Evolutionary conservation across 176 grass and related monocot species (phyloP).

Genomic region (Panicum miliaceum): DNA sequence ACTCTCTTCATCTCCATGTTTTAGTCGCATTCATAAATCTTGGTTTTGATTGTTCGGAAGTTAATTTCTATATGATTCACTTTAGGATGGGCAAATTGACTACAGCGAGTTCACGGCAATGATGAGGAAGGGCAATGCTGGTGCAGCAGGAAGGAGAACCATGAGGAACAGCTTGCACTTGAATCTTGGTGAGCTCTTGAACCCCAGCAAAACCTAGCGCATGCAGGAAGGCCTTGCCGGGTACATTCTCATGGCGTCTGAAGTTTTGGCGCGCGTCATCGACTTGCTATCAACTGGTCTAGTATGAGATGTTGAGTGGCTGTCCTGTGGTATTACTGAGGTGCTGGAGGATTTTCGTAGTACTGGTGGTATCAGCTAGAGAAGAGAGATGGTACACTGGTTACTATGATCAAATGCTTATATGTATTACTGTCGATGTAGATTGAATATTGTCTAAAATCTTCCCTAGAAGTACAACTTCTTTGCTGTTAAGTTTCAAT

Average conservation of each 20-base stretch:
- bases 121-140: slow-evolving; percentile 95
- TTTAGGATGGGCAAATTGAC: slow-evolving; percentile 97
- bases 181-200: slow-evolving; percentile 77
- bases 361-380: slow-evolving; percentile 29
- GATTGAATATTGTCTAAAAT: slow-evolving; percentile 35
- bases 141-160: slow-evolving; percentile 65
- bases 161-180: slow-evolving; percentile 71
- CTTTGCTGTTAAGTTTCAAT: slow-evolving; percentile 19
- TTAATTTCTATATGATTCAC: slow-evolving; percentile 16
- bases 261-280: slow-evolving; percentile 24
- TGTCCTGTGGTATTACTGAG: not conserved
- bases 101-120: slow-evolving; percentile 86
- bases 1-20: not conserved
- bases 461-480: not conserved
- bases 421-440: slow-evolving; percentile 37
- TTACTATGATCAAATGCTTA: slow-evolving; percentile 36
- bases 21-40: not conserved
- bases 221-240: not conserved
- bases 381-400: slow-evolving; percentile 17
- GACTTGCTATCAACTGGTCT: not conserved
- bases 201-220: slow-evolving; percentile 50
- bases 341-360: slow-evolving; percentile 39
- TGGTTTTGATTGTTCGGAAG: not conserved
- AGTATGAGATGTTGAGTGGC: slow-evolving; percentile 21
- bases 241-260: slow-evolving; percentile 23